Evolutionary conservation across 208 protist species (phyloP), one percentile per base, ranked within the genome.

Genomic region (Acanthamoeba culbertsoni): DNA sequence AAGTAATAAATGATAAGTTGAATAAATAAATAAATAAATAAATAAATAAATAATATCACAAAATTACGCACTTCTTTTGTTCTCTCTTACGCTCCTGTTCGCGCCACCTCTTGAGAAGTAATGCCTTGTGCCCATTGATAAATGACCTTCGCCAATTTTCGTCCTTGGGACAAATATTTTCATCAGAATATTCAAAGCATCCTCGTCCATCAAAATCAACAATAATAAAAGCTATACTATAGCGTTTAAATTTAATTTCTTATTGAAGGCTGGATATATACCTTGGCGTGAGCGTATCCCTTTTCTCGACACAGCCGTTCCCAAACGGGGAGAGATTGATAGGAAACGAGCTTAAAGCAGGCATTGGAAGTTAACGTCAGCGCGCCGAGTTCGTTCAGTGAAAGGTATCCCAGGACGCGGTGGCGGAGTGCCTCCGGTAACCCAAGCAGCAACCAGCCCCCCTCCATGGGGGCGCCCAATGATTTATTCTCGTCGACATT

Each of bases 81-180:
- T 82, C 71, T 48, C 71, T 26, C 71, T 82, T 82, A 18, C 45
- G 37, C 71, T 82, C 71, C 42, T 55, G 71, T 14, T 82, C 71
- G 26, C 71, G 71, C 71, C 71, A 82, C 43, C 71, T 48, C 71
- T 82, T 82, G 71, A 82, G 71, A 2, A 82, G 71, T 43, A 55
- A 43, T 43, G 14, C 37, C 71, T 82, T 82, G 45, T 82, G 71
- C 6, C 71, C 71, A 43, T 82, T 82, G 71, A 82, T 82, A 43
- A 82, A 82, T 6, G 71, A 55, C 1, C 71, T 37, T 31, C 71
- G 26, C 71, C 71, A 82, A 18, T 82, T 82, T 20, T 82, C 71
- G 6, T 82, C 43, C 71, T 82, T n/a, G n/a, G n/a, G n/a, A n/a
- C n/a, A n/a, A n/a, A n/a, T n/a, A n/a, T n/a, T n/a, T n/a, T n/a